Conservation (phyloP, 179 eudicot species). For the Sideroxylon spinosum region DNA sequence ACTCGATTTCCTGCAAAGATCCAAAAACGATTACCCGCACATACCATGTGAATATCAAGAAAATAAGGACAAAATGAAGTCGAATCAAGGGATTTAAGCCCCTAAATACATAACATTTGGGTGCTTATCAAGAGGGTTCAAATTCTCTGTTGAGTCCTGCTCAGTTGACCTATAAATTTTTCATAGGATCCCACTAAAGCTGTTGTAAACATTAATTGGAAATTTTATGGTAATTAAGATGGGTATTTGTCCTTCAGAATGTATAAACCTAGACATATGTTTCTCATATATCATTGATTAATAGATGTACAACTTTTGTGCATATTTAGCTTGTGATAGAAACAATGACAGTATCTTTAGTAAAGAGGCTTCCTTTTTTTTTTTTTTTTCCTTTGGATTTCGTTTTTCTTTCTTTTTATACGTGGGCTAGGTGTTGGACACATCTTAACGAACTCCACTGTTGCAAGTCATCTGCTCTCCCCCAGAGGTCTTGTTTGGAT, state of each 20-base stretch:
- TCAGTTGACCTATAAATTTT: neutral
- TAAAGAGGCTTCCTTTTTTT: neutral
- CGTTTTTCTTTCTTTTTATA: neutral
- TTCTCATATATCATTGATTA: neutral
- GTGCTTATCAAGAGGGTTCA: neutral
- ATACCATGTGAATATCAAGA: no score
- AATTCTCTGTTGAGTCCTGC: neutral
- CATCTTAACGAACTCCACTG: no score
- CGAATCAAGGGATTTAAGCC: no score
- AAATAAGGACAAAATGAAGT: no score
- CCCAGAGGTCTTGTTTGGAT: no score
- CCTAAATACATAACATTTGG: no score
- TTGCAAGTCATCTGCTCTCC: neutral
- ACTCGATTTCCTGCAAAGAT: no score
- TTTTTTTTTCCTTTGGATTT: neutral
- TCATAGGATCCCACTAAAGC: neutral
- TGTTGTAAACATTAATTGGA: neutral
- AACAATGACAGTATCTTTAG: neutral
- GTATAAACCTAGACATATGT: neutral
- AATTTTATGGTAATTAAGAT: neutral
- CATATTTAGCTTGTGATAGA: neutral
- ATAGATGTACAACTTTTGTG: neutral
- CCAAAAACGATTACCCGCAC: no score
- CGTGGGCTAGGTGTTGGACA: neutral
- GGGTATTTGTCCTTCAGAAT: neutral